Conservation (phyloP, 2,329 filamentous ascomycete genomes). For the Fusarium keratoplasticum region DNA sequence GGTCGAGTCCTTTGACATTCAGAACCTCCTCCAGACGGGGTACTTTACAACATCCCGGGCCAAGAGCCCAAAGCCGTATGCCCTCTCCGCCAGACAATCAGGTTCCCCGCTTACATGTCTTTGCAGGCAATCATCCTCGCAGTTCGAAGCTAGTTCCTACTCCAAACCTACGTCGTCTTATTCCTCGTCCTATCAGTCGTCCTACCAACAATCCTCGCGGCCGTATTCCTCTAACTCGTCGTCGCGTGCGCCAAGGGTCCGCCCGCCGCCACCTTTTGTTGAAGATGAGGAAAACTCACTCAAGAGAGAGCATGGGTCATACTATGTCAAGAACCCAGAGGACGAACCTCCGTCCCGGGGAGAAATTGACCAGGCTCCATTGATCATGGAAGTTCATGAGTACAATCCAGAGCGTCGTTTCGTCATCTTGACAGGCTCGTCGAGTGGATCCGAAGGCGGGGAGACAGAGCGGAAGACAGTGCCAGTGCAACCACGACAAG, state of each 20-base stretch:
- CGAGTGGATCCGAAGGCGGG: constrained; percentile 40
- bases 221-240: constrained; percentile 22
- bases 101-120: constrained; percentile 23
- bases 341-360: constrained; percentile 73
- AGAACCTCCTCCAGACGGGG: constrained; percentile 61
- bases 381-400: constrained; percentile 73
- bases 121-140: constrained; percentile 32
- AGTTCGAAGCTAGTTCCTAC: constrained; percentile 31
- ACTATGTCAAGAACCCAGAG: constrained; percentile 43
- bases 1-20: constrained; percentile 58
- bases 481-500: constrained; percentile 19
- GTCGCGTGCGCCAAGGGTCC: constrained; percentile 45
- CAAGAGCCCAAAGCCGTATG: constrained; percentile 47
- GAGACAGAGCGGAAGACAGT: constrained; percentile 41
- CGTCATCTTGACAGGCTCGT: constrained; percentile 63
- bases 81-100: not conserved
- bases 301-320: constrained; percentile 67
- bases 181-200: constrained; percentile 32
- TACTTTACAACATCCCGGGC: constrained; percentile 63
- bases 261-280: constrained; percentile 72
- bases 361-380: constrained; percentile 74
- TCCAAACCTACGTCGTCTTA: constrained; percentile 18
- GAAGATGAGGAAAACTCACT: constrained; percentile 76
- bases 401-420: constrained; percentile 74
- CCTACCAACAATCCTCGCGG: constrained; percentile 32